phyloP scores from a whole-genome alignment of 2,329 filamentous ascomycete species.

The Penicillium griseofulvum region DNA sequence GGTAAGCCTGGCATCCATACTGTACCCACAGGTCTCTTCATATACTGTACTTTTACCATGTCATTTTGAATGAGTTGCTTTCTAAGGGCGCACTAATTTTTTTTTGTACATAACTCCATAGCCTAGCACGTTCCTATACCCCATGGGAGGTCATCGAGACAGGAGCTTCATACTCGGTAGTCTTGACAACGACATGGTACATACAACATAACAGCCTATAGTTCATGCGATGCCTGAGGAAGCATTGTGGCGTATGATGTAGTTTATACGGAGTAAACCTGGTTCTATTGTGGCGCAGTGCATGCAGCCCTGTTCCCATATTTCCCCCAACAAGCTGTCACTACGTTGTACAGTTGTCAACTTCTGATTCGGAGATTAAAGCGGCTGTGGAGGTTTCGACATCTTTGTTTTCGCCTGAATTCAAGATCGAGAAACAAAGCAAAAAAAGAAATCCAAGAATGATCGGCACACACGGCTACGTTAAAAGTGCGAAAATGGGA shows the following conservation, averaged over 20 bases:
- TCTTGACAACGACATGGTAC: no score
- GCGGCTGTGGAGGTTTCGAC: not conserved
- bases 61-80: no score
- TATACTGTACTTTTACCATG: no score
- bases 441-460: not conserved
- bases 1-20: no score
- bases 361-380: not conserved
- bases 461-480: not conserved
- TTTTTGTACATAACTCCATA: no score
- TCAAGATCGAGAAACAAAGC: not conserved
- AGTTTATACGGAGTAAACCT: not conserved
- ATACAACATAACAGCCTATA: no score
- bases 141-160: no score
- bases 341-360: not conserved
- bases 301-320: not conserved
- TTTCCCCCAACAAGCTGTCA: not conserved
- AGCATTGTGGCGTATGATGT: not conserved
- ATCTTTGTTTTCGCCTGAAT: not conserved
- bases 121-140: no score
- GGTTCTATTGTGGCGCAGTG: constrained; percentile 2
- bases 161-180: not conserved
- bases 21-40: no score
- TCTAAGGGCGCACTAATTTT: no score
- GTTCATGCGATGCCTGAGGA: not conserved
- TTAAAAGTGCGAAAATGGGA: not conserved